Percentiles rank a stretch among this genome's conserved stretches.
Evolutionary conservation across 257 asterid genomes (phyloP).

Genomic region (Jacaranda copaia): DNA sequence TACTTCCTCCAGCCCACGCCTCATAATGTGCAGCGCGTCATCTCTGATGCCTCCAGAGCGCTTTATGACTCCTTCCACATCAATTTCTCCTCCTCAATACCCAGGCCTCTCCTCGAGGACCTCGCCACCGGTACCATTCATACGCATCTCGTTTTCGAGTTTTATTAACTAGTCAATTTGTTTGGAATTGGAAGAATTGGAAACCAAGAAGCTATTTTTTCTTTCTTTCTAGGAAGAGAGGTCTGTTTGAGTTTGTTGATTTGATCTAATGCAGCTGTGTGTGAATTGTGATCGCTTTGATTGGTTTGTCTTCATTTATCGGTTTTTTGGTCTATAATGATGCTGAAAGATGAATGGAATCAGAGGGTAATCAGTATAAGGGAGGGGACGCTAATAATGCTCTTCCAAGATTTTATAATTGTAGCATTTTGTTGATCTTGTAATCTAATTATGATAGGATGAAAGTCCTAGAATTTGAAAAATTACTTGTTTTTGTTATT

Average conservation of each 20-base stretch:
- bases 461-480: background rate
- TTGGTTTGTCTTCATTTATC: background rate
- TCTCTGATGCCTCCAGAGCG: slow-evolving; percentile 74
- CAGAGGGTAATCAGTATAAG: background rate
- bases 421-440: background rate
- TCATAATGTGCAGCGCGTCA: slow-evolving; percentile 68
- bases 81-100: slow-evolving; percentile 92
- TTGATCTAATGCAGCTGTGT: slow-evolving; percentile 25
- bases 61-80: slow-evolving; percentile 90
- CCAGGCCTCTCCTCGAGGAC: slow-evolving; percentile 90
- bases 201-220: background rate
- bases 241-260: slow-evolving; percentile 28
- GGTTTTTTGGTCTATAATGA: background rate
- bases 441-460: background rate
- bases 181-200: background rate
- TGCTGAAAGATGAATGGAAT: background rate
- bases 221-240: background rate
- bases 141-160: background rate
- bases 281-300: slow-evolving; percentile 25
- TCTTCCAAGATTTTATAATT: background rate
- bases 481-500: slow-evolving; percentile 34
- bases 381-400: background rate
- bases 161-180: slow-evolving; percentile 12
- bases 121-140: slow-evolving; percentile 76
- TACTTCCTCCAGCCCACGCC: slow-evolving; percentile 90